A percentile compares a stretch with the other conserved stretches of the same genome.
These are phyloP conservation scores for Blastobotrys proliferans DNA, from an alignment of 1,139 yeast genomes.

Conservation along the genomic window DNA sequence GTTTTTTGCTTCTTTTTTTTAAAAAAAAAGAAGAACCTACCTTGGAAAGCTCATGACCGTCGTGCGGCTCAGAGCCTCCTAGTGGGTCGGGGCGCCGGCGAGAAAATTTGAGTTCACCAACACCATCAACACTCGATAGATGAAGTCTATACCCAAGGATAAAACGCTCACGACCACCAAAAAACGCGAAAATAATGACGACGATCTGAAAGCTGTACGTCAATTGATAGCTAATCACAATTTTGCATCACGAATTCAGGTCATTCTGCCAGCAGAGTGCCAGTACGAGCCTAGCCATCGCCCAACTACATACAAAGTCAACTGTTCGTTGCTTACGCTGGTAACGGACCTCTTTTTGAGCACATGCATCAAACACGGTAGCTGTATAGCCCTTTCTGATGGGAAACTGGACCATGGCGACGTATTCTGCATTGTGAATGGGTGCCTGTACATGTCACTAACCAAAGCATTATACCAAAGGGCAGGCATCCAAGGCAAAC, in stretches of 20 bases:
- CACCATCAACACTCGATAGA: not conserved
- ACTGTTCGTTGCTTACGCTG: slow-evolving; percentile 11
- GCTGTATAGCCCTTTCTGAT: slow-evolving; percentile 20
- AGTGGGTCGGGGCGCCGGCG: too few relatives aligned
- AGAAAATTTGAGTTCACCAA: too few relatives aligned
- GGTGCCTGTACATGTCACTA: slow-evolving; percentile 32
- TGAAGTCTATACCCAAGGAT: slow-evolving; percentile 1
- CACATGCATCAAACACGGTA: slow-evolving; percentile 14
- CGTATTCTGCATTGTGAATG: slow-evolving; percentile 31
- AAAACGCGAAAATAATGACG: too few relatives aligned
- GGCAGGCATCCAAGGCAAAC: slow-evolving; percentile 34
- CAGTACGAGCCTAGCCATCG: slow-evolving; percentile 1
- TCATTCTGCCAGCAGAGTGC: slow-evolving; percentile 10
- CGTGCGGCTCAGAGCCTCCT: too few relatives aligned
- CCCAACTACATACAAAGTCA: slow-evolving; percentile 8
- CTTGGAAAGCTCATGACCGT: too few relatives aligned
- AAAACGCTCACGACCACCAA: slow-evolving; percentile 4
- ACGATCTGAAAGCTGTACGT: not conserved
- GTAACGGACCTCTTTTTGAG: slow-evolving; percentile 11
- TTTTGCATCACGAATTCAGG: slow-evolving; percentile 18
- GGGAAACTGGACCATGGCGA: slow-evolving; percentile 34
- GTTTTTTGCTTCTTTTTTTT: too few relatives aligned
- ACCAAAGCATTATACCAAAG: slow-evolving; percentile 31
- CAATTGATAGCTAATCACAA: slow-evolving; percentile 18
- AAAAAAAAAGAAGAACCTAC: too few relatives aligned